These are phyloP conservation scores for Tricholoma saponaceum DNA, from an alignment of 768 basidiomycete species.

Conservation along the genomic window DNA sequence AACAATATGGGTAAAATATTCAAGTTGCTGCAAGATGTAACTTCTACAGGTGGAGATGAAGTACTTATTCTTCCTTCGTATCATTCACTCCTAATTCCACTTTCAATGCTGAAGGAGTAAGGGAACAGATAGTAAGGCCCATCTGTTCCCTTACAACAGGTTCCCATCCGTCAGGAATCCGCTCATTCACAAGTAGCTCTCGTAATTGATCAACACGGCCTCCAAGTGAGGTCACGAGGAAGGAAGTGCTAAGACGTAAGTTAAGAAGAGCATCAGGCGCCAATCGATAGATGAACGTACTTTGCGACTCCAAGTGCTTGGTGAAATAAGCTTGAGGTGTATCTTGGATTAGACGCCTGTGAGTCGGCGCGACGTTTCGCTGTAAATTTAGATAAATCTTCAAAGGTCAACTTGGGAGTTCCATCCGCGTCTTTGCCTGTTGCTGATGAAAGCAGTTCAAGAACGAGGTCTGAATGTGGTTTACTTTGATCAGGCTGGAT, in stretches of 20 bases:
- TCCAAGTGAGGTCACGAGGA: constrained; percentile 59
- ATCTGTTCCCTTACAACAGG: constrained; percentile 43
- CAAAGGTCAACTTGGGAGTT: constrained; percentile 39
- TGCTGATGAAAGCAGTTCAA: constrained; percentile 50
- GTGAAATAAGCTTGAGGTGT: constrained; percentile 44
- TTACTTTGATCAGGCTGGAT: constrained; percentile 46
- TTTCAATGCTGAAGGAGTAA: not conserved
- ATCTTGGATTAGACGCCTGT: constrained; percentile 46
- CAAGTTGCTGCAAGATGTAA: no score
- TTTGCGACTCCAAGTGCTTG: constrained; percentile 61
- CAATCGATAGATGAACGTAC: constrained; percentile 24
- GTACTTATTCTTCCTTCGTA: not conserved
- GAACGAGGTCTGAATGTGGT: constrained; percentile 41
- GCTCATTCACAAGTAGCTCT: constrained; percentile 55
- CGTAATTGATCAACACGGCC: constrained; percentile 51
- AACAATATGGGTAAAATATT: not conserved
- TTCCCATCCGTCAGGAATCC: constrained; percentile 68
- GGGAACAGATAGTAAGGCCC: constrained; percentile 45
- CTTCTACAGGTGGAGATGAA: no score
- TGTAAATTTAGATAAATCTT: constrained; percentile 52
- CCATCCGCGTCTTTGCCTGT: constrained; percentile 51
- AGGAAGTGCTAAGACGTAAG: constrained; percentile 42
- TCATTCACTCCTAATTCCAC: not conserved
- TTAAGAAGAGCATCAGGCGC: not conserved
- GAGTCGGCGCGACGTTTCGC: constrained; percentile 58